Conservation (phyloP, 495 filamentous ascomycete genomes). For the Neohortaea acidophila region DNA sequence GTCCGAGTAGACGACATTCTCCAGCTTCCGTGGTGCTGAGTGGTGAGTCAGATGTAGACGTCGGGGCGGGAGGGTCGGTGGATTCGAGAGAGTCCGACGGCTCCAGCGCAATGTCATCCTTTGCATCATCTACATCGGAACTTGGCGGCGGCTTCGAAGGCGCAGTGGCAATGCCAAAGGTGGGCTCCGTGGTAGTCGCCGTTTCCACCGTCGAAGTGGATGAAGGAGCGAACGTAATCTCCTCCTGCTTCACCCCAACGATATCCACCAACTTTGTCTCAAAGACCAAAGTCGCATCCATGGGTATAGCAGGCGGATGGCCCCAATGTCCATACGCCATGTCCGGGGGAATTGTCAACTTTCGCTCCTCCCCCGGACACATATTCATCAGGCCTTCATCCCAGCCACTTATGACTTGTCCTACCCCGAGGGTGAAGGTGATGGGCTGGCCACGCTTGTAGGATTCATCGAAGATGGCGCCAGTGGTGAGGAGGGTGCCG, state of each 20-base stretch:
- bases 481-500: conserved; percentile 51
- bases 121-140: background rate
- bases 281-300: conserved; percentile 70
- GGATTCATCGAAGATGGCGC: conserved; percentile 43
- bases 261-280: conserved; percentile 88
- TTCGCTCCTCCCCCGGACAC: conserved; percentile 94
- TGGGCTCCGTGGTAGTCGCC: conserved; percentile 2
- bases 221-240: conserved; percentile 2
- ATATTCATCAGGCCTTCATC: conserved; percentile 83
- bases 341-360: conserved; percentile 76
- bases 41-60: background rate
- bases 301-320: conserved; percentile 60
- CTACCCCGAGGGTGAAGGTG: conserved; percentile 59
- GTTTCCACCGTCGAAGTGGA: background rate
- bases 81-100: background rate
- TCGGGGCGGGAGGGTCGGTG: conserved; percentile 1
- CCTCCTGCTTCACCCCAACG: conserved; percentile 46
- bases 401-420: conserved; percentile 85
- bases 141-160: conserved; percentile 5
- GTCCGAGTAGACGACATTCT: conserved; percentile 70
- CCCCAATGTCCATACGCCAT: conserved; percentile 64
- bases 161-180: conserved; percentile 10
- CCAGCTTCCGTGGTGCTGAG: conserved; percentile 23
- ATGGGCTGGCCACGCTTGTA: conserved; percentile 66
- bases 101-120: conserved; percentile 1